Base-by-base conservation (phyloP, 257 asterid genomes). In the Nicotiana benthamiana region DNA sequence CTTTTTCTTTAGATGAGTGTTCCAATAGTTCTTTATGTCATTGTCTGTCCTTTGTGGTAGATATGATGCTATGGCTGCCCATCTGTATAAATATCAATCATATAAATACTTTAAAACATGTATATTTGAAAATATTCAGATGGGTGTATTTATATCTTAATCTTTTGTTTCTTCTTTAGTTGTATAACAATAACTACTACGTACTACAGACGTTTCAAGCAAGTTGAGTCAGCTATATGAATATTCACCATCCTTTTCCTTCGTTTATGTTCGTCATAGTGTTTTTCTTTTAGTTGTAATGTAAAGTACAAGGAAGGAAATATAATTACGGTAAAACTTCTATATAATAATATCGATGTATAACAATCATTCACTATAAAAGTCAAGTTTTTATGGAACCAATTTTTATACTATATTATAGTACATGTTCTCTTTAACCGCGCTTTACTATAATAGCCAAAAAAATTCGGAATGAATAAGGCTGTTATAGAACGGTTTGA, bases 1-100 rank as follows among this genome's bases (percentile, higher is more conserved):
- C 90, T 93, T 95, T 84, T 95, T 95, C 83, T 95, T 95, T 80
- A 95, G 83, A 86, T 95, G 99, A 1, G 99, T 93, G 90, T 95
- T 95, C 99, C 99, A 95, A 36, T 93, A 93, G 75, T 95, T 95
- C 90, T 95, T 95, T 87, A 95, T 95, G 84, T 95, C 99, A 48
- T 95, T 95, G 6, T 95, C 99, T 8, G 99, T 95, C 87, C 99
- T 87, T 57, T 95, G 98, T 17, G 99, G 99, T 6, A 95, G 86
- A 81, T 93, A 93, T 10, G 99, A 93, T 32, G 99, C 99, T 83
- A 95, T 95, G 16, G 98, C 97, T 36, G 99, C 99, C 99, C 99
- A 95, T 84, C 99, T 94, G 83, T 3, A n/a, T n/a, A n/a, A n/a
- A n/a, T n/a, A 32, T n/a, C 1, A 57, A 13, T 27, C 6, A 3